Evolutionary conservation across 345 rosid genomes (phyloP).

Genomic region (Conringia planisiliqua): DNA sequence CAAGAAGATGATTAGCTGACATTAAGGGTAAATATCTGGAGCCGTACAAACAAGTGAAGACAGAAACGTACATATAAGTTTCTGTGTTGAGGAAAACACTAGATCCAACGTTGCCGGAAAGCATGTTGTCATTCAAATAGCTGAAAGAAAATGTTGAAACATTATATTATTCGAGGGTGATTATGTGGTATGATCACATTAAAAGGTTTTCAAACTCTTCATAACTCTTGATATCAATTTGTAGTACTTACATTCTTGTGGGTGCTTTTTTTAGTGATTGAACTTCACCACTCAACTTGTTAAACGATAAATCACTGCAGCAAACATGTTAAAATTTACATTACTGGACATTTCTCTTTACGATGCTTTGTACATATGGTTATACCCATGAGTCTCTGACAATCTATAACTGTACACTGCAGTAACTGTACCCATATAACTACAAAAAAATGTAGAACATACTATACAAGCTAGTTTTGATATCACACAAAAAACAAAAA

Average conservation of each 20-base stretch:
- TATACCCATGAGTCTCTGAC: neutral
- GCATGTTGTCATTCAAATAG: conserved; percentile 25
- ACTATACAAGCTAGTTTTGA: neutral
- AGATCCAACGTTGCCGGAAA: conserved; percentile 7
- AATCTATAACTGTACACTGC: neutral
- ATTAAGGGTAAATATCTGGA: neutral
- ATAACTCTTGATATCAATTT: neutral
- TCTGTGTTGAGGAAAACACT: neutral
- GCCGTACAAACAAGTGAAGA: neutral
- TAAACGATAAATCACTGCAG: conserved; percentile 27
- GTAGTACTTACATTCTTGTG: neutral
- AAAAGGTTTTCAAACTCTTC: neutral
- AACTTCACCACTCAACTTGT: conserved; percentile 19
- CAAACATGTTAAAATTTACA: neutral
- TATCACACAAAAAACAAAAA: neutral
- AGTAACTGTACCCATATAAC: neutral
- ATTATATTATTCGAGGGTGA: neutral
- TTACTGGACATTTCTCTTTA: neutral
- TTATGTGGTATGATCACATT: neutral
- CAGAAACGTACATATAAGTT: conserved; percentile 5
- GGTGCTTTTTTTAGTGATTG: neutral
- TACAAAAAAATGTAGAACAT: neutral
- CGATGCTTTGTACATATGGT: neutral
- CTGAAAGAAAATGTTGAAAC: conserved; percentile 9
- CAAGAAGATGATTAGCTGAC: neutral